A percentile compares a stretch with the other conserved stretches of the same genome.
phyloP scores from a whole-genome alignment of 2,329 filamentous ascomycete species.

The Xylaria sp. region DNA sequence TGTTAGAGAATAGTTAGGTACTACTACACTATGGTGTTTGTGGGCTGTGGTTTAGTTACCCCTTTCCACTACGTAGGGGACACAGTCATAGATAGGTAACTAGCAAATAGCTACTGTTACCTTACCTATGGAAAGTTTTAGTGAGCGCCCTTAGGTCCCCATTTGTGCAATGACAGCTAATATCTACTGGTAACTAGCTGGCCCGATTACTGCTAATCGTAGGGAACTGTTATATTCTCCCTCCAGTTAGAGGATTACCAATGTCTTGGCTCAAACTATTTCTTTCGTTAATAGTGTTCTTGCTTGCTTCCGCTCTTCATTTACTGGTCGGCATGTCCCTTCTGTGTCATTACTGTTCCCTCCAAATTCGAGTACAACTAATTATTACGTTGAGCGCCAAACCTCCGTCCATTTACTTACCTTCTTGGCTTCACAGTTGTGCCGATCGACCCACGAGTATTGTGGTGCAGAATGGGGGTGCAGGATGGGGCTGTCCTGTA shows the following conservation, averaged over 20 bases:
- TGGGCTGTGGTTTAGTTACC: not conserved
- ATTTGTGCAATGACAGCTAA: not conserved
- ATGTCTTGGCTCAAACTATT: too few relatives aligned
- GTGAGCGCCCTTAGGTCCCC: not conserved
- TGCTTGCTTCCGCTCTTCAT: too few relatives aligned
- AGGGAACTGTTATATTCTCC: not conserved
- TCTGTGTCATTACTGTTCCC: too few relatives aligned
- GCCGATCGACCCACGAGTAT: too few relatives aligned
- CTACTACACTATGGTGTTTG: not conserved
- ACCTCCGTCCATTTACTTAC: too few relatives aligned
- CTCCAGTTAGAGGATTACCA: not conserved
- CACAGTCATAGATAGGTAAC: not conserved
- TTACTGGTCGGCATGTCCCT: too few relatives aligned
- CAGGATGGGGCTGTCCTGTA: too few relatives aligned
- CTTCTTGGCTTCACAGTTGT: too few relatives aligned
- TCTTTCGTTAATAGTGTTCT: too few relatives aligned
- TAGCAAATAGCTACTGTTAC: not conserved
- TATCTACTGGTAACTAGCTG: not conserved
- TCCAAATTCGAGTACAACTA: too few relatives aligned
- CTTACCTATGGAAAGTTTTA: not conserved
- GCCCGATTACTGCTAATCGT: not conserved
- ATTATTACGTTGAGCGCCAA: too few relatives aligned
- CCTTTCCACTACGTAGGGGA: not conserved
- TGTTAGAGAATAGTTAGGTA: not conserved
- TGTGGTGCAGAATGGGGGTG: too few relatives aligned